A percentile compares a stretch with the other conserved stretches of the same genome.
Evolutionary conservation across 129 eudicot species (phyloP).

Genomic region (Tagetes erecta): DNA sequence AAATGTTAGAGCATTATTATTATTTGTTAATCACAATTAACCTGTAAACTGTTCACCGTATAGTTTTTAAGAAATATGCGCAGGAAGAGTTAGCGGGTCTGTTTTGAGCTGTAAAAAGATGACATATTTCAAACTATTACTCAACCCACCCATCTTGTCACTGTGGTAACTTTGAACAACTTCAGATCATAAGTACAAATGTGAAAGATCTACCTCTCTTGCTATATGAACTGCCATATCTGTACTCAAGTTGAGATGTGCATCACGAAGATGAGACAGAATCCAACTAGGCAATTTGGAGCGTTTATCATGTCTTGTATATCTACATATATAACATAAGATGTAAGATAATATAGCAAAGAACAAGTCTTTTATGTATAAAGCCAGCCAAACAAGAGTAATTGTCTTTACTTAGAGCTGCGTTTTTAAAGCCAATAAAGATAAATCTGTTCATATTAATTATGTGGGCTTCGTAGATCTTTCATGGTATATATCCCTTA

Average conservation of each 20-base stretch:
- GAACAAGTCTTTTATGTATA: not conserved
- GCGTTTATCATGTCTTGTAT: constrained; percentile 92
- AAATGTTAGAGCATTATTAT: not conserved
- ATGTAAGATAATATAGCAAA: not conserved
- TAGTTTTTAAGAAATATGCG: not conserved
- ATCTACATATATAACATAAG: constrained; percentile 41
- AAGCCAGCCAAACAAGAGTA: not conserved
- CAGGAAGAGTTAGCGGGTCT: not conserved
- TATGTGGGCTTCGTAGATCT: not conserved
- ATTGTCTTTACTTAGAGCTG: not conserved
- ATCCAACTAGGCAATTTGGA: constrained; percentile 98
- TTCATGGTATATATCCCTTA: not conserved
- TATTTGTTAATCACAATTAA: not conserved
- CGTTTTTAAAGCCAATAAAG: not conserved
- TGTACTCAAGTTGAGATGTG: constrained; percentile 93
- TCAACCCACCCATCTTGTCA: not conserved
- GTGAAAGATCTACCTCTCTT: constrained; percentile 61
- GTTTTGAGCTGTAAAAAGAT: not conserved
- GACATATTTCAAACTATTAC: not conserved
- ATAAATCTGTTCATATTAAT: not conserved
- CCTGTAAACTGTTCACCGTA: not conserved
- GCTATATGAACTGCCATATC: constrained; percentile 99
- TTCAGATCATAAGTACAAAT: not conserved
- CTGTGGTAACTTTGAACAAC: not conserved
- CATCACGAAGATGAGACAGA: constrained; percentile 86